phyloP scores from a whole-genome alignment of 2,329 filamentous ascomycete species.

The Epichloe uncinata region DNA sequence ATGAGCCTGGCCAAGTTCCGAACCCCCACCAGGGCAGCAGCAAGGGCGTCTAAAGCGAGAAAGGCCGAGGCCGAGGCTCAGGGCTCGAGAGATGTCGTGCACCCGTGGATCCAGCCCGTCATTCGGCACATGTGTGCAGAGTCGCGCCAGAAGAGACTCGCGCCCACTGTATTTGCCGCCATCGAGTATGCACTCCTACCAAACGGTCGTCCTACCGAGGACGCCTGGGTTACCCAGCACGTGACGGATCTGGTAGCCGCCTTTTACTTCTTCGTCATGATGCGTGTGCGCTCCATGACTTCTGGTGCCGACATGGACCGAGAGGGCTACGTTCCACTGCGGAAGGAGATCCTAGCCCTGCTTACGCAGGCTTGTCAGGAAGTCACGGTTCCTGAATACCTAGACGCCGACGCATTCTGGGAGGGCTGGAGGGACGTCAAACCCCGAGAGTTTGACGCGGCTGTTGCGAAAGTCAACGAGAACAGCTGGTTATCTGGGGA shows the following conservation, averaged over 20 bases:
- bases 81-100: constrained; percentile 25
- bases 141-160: constrained; percentile 46
- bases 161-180: constrained; percentile 62
- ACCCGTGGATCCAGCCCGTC: constrained; percentile 56
- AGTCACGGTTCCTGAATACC: constrained; percentile 22
- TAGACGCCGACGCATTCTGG: constrained; percentile 36
- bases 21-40: constrained; percentile 17
- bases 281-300: constrained; percentile 31
- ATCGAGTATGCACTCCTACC: constrained; percentile 43
- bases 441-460: constrained; percentile 45
- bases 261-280: constrained; percentile 46
- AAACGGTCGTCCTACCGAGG: constrained; percentile 28
- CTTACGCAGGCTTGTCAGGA: constrained; percentile 28
- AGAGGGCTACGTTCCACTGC: constrained; percentile 30
- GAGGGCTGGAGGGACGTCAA: constrained; percentile 36
- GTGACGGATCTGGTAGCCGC: constrained; percentile 43
- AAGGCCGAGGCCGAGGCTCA: constrained; percentile 13
- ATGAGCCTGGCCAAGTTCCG: constrained; percentile 29
- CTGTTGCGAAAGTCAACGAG: constrained; percentile 44
- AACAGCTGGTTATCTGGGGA: constrained; percentile 45
- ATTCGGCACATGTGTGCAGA: constrained; percentile 51
- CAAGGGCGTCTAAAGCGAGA: constrained; percentile 29
- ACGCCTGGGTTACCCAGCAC: constrained; percentile 36
- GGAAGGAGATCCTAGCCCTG: constrained; percentile 33
- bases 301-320: constrained; percentile 25